Percentiles rank a stretch among this genome's conserved stretches.
phyloP scores from a whole-genome alignment of 2,329 filamentous ascomycete genomes.

The Alternaria panax region DNA sequence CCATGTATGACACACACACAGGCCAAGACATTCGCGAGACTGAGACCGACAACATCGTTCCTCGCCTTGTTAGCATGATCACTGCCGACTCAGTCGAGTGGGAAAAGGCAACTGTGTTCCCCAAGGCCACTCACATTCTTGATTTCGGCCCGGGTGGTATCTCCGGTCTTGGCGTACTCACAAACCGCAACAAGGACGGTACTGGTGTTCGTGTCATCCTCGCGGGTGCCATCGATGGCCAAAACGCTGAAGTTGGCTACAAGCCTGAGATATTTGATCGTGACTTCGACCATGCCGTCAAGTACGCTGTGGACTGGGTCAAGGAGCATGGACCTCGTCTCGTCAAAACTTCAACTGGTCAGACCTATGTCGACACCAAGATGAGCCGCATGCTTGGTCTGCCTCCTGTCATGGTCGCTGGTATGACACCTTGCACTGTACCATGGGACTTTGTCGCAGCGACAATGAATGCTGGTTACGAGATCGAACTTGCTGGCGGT shows the following conservation, averaged over 20 bases:
- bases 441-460: constrained; percentile 61
- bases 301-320: constrained; percentile 96
- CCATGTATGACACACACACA: constrained; percentile 81
- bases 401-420: constrained; percentile 58
- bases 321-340: constrained; percentile 95
- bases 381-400: constrained; percentile 57
- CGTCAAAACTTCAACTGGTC: constrained; percentile 85
- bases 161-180: constrained; percentile 92
- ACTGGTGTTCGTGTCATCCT: constrained; percentile 96
- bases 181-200: constrained; percentile 98
- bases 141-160: constrained; percentile 98
- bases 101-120: constrained; percentile 93
- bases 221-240: constrained; percentile 90
- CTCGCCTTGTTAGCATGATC: constrained; percentile 87
- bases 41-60: constrained; percentile 77
- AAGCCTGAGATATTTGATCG: constrained; percentile 98
- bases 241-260: constrained; percentile 90
- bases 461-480: constrained; percentile 62
- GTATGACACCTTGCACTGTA: constrained; percentile 59
- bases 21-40: constrained; percentile 82
- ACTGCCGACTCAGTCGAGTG: constrained; percentile 94
- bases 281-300: constrained; percentile 92
- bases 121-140: constrained; percentile 88
- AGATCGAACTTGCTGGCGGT: constrained; percentile 59
- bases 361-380: constrained; percentile 94